Conservation (phyloP, 306 rosid genomes). For the Cyamopsis tetragonoloba region DNA sequence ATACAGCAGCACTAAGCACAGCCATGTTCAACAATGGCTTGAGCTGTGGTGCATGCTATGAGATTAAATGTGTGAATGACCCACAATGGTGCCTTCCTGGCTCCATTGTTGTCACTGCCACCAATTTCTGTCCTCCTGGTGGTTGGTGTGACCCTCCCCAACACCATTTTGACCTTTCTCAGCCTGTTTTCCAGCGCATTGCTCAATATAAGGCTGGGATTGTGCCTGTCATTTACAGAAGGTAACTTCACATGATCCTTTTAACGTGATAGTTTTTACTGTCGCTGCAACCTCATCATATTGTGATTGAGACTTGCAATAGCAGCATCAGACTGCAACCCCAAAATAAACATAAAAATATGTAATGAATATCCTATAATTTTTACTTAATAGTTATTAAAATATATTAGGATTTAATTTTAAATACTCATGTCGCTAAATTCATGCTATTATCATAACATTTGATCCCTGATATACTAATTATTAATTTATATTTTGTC, state of each 20-base stretch:
- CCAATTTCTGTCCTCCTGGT: conserved; percentile 51
- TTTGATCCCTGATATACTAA: too few species aligned
- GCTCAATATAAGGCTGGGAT: conserved; percentile 47
- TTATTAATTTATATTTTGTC: too few species aligned
- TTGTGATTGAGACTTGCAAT: too few species aligned
- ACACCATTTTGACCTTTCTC: conserved; percentile 46
- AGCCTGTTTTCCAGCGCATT: conserved; percentile 45
- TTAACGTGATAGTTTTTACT: background rate
- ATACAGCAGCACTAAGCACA: conserved; percentile 46
- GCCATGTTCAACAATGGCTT: conserved; percentile 45
- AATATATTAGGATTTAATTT: too few species aligned
- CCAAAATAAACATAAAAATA: too few species aligned
- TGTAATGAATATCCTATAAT: too few species aligned
- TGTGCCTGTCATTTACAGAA: conserved; percentile 42
- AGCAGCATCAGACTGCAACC: too few species aligned
- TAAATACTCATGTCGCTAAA: too few species aligned
- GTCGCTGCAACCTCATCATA: background rate
- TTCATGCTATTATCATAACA: too few species aligned
- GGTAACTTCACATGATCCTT: conserved; percentile 27
- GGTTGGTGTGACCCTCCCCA: conserved; percentile 54
- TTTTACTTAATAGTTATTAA: too few species aligned
- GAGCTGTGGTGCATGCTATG: conserved; percentile 46
- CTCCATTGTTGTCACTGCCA: conserved; percentile 39
- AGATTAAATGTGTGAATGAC: conserved; percentile 39
- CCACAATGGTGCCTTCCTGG: conserved; percentile 50